phyloP scores from a whole-genome alignment of 331 rosid species.

The Quercus lobata region DNA sequence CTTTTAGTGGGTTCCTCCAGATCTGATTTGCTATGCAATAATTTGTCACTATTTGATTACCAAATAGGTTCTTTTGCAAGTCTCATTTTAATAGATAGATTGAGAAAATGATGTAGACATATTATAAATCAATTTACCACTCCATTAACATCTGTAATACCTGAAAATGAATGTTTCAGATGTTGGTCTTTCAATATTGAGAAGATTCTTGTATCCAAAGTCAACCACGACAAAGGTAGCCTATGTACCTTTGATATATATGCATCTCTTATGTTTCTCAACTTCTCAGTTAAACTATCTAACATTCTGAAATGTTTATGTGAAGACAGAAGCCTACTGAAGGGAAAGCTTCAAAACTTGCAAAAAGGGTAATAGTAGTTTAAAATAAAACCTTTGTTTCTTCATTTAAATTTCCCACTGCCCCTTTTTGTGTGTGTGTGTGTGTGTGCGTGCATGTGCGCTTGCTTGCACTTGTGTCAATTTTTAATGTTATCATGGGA shows the following conservation, averaged over 20 bases:
- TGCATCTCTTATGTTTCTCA: conserved; percentile 22
- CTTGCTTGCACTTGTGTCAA: neutral
- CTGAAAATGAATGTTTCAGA: conserved; percentile 49
- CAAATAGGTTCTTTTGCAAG: neutral
- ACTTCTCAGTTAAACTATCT: conserved; percentile 26
- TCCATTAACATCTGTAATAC: conserved; percentile 11
- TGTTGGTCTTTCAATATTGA: conserved; percentile 82
- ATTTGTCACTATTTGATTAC: neutral
- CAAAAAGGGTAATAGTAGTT: conserved; percentile 71
- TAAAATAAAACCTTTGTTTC: neutral
- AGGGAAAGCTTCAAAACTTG: conserved; percentile 78
- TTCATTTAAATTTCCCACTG: neutral
- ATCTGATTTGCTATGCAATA: neutral
- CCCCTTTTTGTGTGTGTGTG: neutral
- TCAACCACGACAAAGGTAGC: conserved; percentile 62
- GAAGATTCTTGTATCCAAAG: conserved; percentile 84
- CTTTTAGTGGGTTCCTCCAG: neutral
- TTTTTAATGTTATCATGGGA: neutral
- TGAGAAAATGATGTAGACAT: neutral
- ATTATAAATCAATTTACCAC: neutral
- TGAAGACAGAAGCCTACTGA: conserved; percentile 67
- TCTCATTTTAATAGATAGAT: neutral
- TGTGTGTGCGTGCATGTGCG: neutral
- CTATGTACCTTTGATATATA: conserved; percentile 23
- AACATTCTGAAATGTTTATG: conserved; percentile 45